Evolutionary conservation across 345 rosid species (phyloP).

Genomic region (Combretum micranthum): DNA sequence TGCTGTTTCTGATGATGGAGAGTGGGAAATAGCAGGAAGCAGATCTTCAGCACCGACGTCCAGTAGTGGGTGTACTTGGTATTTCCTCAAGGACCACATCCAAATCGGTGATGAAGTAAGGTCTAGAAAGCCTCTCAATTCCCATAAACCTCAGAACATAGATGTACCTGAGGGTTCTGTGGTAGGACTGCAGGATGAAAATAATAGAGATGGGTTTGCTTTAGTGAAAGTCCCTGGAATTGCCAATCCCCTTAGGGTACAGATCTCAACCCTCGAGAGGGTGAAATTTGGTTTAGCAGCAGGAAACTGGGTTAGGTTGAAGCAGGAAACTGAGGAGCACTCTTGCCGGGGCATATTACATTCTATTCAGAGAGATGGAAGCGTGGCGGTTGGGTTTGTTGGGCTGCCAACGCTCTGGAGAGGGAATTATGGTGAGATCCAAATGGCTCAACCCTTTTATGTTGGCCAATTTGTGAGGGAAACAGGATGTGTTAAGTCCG

Average conservation of each 20-base stretch:
- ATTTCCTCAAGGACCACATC: conserved; percentile 33
- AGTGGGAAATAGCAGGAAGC: too few relatives aligned
- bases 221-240: conserved; percentile 36
- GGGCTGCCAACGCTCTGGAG: conserved; percentile 41
- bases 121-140: conserved; percentile 31
- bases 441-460: conserved; percentile 28
- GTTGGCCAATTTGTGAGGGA: conserved; percentile 45
- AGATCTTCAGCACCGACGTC: background rate
- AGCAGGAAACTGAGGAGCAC: conserved; percentile 5
- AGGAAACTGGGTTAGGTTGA: too few relatives aligned
- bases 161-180: conserved; percentile 35
- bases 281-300: too few relatives aligned
- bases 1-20: too few relatives aligned
- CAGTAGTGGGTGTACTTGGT: conserved; percentile 33
- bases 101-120: conserved; percentile 38
- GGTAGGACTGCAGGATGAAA: conserved; percentile 22
- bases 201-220: conserved; percentile 26
- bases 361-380: conserved; percentile 29
- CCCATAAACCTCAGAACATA: conserved; percentile 21
- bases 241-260: conserved; percentile 33
- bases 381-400: conserved; percentile 30
- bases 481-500: conserved; percentile 20
- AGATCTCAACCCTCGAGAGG: conserved; percentile 17
- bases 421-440: conserved; percentile 31
- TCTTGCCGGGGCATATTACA: conserved; percentile 40